Percentiles rank a stretch among this genome's conserved stretches.
Conservation (phyloP, 2,329 filamentous ascomycete species). For the Xylariaceae sp. region DNA sequence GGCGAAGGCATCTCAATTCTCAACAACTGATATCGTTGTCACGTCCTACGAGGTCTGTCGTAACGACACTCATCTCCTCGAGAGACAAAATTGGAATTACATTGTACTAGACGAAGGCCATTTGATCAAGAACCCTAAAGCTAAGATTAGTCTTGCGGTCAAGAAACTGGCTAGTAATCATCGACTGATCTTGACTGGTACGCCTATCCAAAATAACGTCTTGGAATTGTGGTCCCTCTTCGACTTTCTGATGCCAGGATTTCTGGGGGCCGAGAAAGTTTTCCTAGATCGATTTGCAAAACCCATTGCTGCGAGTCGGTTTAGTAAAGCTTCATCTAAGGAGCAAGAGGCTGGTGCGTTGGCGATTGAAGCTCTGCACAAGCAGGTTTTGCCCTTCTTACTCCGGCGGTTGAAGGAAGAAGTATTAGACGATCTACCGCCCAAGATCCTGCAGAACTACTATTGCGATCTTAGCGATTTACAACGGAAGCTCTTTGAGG, state of each 20-base stretch:
- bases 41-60: slow-evolving; percentile 98
- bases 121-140: slow-evolving; percentile 97
- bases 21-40: slow-evolving; percentile 84
- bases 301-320: slow-evolving; percentile 89
- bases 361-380: slow-evolving; percentile 96
- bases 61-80: slow-evolving; percentile 85
- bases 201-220: slow-evolving; percentile 95
- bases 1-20: slow-evolving; percentile 64
- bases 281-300: slow-evolving; percentile 94
- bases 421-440: slow-evolving; percentile 89
- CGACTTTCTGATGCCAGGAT: slow-evolving; percentile 98
- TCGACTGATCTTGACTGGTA: slow-evolving; percentile 91
- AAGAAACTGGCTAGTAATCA: slow-evolving; percentile 90
- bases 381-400: slow-evolving; percentile 94
- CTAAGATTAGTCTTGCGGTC: slow-evolving; percentile 90
- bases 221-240: slow-evolving; percentile 96
- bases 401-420: slow-evolving; percentile 96
- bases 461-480: slow-evolving; percentile 97
- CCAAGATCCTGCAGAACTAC: slow-evolving; percentile 98
- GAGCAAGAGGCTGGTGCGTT: slow-evolving; percentile 96
- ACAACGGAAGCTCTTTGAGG: slow-evolving; percentile 91
- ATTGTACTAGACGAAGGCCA: slow-evolving; percentile 96
- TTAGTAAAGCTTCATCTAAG: slow-evolving; percentile 95
- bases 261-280: slow-evolving; percentile 91
- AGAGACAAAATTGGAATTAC: slow-evolving; percentile 90